Conservation (phyloP, 1,139 yeast genomes). For the Geotrichum reessii region DNA sequence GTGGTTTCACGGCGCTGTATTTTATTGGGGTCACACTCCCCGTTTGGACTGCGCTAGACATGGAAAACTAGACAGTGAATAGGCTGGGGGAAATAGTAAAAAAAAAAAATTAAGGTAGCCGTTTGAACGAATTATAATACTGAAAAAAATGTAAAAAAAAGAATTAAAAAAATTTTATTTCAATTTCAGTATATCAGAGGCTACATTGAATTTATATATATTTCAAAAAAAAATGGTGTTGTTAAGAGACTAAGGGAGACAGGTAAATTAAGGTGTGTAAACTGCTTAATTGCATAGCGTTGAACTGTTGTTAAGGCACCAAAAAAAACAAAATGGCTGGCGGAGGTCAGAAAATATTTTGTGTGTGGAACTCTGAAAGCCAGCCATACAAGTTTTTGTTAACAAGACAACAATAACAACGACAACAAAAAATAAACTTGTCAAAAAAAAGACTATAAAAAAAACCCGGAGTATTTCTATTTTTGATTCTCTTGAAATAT, state of each 20-base stretch:
- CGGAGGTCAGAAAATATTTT: not conserved
- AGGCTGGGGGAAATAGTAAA: not conserved
- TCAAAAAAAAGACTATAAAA: too few species aligned
- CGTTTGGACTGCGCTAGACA: not conserved
- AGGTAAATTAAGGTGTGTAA: not conserved
- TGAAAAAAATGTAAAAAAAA: too few species aligned
- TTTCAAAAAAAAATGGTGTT: not conserved
- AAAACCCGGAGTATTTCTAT: too few species aligned
- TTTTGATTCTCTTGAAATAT: too few species aligned
- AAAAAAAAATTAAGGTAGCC: too few species aligned
- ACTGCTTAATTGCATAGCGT: not conserved
- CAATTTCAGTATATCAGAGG: not conserved
- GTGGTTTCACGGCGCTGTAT: not conserved
- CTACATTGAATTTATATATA: not conserved
- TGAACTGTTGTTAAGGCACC: not conserved
- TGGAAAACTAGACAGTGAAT: not conserved
- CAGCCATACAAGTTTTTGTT: not conserved
- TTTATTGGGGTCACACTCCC: not conserved
- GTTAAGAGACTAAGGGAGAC: too few species aligned
- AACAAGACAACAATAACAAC: not conserved
- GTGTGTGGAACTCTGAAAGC: not conserved
- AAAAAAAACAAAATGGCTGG: conserved; percentile 4
- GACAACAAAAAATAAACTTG: not conserved
- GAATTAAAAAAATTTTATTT: not conserved
- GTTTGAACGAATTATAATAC: too few species aligned